Conservation (phyloP, 345 rosid genomes). For the Aethionema arabicum region DNA sequence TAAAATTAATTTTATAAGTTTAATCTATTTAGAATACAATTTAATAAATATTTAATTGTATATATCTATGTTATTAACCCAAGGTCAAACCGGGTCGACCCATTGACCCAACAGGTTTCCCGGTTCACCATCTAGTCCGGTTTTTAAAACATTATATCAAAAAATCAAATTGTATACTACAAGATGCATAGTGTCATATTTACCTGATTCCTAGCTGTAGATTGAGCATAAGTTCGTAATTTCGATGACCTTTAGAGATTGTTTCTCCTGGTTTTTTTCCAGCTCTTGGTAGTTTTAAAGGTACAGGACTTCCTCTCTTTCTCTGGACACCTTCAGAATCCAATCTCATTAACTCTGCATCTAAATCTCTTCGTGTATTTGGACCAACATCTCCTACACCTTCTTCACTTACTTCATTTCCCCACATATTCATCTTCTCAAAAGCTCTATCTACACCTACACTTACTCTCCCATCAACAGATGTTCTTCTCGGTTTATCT, state of each 20-base stretch:
- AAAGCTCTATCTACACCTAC: slow-evolving; percentile 70
- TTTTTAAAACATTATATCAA: too few relatives aligned
- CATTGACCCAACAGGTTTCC: too few relatives aligned
- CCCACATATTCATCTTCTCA: slow-evolving; percentile 77
- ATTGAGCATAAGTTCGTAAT: slow-evolving; percentile 95
- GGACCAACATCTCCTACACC: slow-evolving; percentile 5
- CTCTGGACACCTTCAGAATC: slow-evolving; percentile 35
- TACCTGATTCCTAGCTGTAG: slow-evolving; percentile 71
- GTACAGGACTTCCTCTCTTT: slow-evolving; percentile 34
- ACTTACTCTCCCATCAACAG: slow-evolving; percentile 83
- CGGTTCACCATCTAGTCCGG: too few relatives aligned
- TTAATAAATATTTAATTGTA: too few relatives aligned
- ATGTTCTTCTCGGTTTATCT: slow-evolving; percentile 62
- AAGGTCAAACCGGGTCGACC: too few relatives aligned
- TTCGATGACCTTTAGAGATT: slow-evolving; percentile 82
- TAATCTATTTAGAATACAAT: too few relatives aligned
- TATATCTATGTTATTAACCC: too few relatives aligned
- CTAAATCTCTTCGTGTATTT: slow-evolving; percentile 36
- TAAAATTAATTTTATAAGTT: too few relatives aligned
- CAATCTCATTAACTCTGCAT: slow-evolving; percentile 49
- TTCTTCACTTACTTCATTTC: slow-evolving; percentile 37
- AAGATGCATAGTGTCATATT: slow-evolving; percentile 9
- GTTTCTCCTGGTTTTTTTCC: slow-evolving; percentile 87
- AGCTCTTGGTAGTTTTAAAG: slow-evolving; percentile 62
- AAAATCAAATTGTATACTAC: not conserved